phyloP scores from a whole-genome alignment of 129 eudicot genomes.

The Helianthus tuberosus region DNA sequence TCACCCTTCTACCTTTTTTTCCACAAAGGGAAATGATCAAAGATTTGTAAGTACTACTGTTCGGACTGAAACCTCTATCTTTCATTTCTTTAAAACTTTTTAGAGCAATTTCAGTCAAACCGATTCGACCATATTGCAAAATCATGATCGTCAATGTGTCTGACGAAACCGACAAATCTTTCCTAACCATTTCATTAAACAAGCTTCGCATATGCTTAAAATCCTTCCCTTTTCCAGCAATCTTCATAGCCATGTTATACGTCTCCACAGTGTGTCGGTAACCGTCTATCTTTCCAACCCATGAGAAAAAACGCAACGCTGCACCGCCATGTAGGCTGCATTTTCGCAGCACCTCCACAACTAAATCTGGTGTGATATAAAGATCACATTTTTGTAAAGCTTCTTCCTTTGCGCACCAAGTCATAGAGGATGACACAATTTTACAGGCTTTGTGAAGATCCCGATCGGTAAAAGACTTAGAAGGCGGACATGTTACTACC shows the following conservation, averaged over 20 bases:
- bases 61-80: conserved; percentile 60
- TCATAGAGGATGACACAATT: conserved; percentile 62
- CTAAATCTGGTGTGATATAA: conserved; percentile 60
- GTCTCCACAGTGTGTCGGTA: conserved; percentile 62
- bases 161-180: conserved; percentile 54
- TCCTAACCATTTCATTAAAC: conserved; percentile 70
- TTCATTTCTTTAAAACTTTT: conserved; percentile 69
- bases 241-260: conserved; percentile 81
- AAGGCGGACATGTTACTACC: neutral
- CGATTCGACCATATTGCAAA: conserved; percentile 79
- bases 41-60: conserved; percentile 61
- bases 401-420: conserved; percentile 61
- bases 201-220: conserved; percentile 75
- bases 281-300: conserved; percentile 67
- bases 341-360: conserved; percentile 51
- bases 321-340: conserved; percentile 47
- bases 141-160: conserved; percentile 94
- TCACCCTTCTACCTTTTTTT: conserved; percentile 72
- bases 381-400: conserved; percentile 47
- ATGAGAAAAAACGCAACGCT: conserved; percentile 67
- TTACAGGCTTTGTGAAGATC: conserved; percentile 47
- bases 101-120: conserved; percentile 77
- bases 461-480: conserved; percentile 34
- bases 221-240: conserved; percentile 83
- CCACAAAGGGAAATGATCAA: conserved; percentile 80